phyloP scores from a whole-genome alignment of 2,329 filamentous ascomycete genomes.

The Penicillium decumbens region DNA sequence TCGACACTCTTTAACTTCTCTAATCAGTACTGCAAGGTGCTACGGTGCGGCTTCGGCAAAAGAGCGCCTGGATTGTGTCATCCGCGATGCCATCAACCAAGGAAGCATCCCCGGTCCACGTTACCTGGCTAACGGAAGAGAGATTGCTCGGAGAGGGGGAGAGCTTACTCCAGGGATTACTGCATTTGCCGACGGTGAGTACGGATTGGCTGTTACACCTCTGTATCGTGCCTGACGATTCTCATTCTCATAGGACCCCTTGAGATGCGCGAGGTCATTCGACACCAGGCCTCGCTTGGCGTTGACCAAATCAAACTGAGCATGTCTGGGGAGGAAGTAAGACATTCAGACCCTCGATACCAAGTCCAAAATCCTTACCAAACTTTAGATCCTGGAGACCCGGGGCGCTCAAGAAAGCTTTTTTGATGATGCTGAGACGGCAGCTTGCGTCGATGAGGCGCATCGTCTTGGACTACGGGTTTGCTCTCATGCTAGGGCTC shows the following conservation, averaged over 20 bases:
- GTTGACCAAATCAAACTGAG: constrained; percentile 41
- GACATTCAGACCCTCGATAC: constrained; percentile 6
- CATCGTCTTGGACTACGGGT: constrained; percentile 25
- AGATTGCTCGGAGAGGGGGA: constrained; percentile 4
- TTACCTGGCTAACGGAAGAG: constrained; percentile 3
- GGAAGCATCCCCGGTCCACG: constrained; percentile 7
- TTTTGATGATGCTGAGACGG: constrained; percentile 42
- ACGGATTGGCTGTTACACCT: neutral
- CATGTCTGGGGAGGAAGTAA: constrained; percentile 29
- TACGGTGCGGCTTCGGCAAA: constrained; percentile 10
- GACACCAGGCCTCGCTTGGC: constrained; percentile 30
- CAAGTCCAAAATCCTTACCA: too few relatives aligned
- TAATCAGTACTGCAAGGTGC: neutral
- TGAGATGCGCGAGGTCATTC: constrained; percentile 38
- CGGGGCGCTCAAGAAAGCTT: constrained; percentile 41
- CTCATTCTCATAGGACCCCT: neutral
- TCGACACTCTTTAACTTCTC: too few relatives aligned
- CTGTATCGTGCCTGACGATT: too few relatives aligned
- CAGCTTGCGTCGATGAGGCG: constrained; percentile 43
- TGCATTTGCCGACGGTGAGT: constrained; percentile 28
- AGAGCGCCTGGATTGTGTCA: constrained; percentile 4
- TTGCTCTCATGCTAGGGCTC: constrained; percentile 41
- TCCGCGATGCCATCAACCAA: constrained; percentile 7
- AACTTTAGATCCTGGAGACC: neutral
- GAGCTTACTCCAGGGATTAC: constrained; percentile 11